A percentile compares a stretch with the other conserved stretches of the same genome.
Evolutionary conservation across 129 eudicot species (phyloP).

Genomic region (Flaveria ramosissima): DNA sequence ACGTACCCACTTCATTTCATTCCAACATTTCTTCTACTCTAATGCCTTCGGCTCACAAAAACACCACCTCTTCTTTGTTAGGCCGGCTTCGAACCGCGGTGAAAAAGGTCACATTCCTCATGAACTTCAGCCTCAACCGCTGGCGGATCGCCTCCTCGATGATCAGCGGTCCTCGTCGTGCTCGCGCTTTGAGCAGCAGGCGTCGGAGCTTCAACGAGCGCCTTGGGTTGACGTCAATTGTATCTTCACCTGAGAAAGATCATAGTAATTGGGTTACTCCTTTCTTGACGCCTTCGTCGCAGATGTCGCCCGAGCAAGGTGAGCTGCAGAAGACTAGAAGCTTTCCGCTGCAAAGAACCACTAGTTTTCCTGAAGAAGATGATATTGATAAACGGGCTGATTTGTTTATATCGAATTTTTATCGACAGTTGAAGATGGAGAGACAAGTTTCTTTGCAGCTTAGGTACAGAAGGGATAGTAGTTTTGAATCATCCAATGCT

Average conservation of each 20-base stretch:
- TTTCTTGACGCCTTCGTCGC: constrained; percentile 21
- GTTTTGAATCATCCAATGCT: constrained; percentile 41
- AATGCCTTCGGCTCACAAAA: constrained; percentile 23
- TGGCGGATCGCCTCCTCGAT: constrained; percentile 59
- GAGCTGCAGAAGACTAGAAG: constrained; percentile 39
- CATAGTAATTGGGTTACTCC: constrained; percentile 32
- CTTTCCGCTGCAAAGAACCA: constrained; percentile 53
- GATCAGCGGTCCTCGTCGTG: constrained; percentile 31
- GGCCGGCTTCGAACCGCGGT: constrained; percentile 59
- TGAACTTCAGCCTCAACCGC: constrained; percentile 47
- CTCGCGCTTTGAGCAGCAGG: constrained; percentile 34
- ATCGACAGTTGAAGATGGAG: constrained; percentile 61
- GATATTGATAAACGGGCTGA: constrained; percentile 86
- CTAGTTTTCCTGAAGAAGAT: constrained; percentile 58
- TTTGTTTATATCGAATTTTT: constrained; percentile 67
- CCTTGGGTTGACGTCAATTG: constrained; percentile 50
- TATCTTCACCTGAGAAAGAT: constrained; percentile 27
- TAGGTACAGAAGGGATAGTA: constrained; percentile 50
- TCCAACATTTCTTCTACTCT: constrained; percentile 2
- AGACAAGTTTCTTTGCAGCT: constrained; percentile 86
- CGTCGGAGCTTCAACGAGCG: constrained; percentile 59
- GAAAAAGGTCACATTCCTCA: constrained; percentile 57
- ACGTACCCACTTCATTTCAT: constrained; percentile 30
- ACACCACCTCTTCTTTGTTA: constrained; percentile 45
- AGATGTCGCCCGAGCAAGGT: constrained; percentile 26